Conservation (phyloP, 441 rosid genomes). For the Populus hybrid region DNA sequence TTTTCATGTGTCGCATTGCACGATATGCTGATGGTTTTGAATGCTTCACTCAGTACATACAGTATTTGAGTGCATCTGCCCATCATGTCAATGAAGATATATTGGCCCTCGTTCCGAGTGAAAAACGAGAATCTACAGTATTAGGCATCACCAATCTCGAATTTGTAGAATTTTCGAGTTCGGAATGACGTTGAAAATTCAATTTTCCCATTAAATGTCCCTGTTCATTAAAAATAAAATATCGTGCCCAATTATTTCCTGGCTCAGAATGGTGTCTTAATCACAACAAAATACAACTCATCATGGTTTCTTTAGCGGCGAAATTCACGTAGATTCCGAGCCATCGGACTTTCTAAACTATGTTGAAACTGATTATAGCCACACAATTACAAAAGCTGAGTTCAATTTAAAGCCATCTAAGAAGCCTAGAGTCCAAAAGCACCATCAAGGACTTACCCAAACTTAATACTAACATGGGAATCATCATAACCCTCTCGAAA, state of each 20-base stretch:
- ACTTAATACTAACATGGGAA: neutral
- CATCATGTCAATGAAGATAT: neutral
- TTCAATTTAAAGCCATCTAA: neutral
- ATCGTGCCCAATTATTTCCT: neutral
- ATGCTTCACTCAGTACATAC: conserved; percentile 18
- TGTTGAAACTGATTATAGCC: neutral
- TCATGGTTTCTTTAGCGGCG: neutral
- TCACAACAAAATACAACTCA: neutral
- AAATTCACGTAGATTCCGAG: too few species aligned
- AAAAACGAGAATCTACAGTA: neutral
- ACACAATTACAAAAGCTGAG: neutral
- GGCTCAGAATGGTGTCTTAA: neutral
- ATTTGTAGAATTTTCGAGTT: neutral
- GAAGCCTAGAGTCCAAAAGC: neutral
- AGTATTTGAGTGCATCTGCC: neutral
- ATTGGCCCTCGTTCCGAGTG: neutral
- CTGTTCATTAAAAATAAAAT: neutral
- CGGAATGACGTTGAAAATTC: neutral
- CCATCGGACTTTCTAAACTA: too few species aligned
- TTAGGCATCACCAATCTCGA: neutral
- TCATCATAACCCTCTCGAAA: conserved; percentile 5
- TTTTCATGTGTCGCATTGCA: conserved; percentile 16
- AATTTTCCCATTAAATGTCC: neutral
- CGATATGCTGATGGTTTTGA: conserved; percentile 19
- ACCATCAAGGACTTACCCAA: neutral